Evolutionary conservation across 345 rosid species (phyloP).

Genomic region (Salix udensis): DNA sequence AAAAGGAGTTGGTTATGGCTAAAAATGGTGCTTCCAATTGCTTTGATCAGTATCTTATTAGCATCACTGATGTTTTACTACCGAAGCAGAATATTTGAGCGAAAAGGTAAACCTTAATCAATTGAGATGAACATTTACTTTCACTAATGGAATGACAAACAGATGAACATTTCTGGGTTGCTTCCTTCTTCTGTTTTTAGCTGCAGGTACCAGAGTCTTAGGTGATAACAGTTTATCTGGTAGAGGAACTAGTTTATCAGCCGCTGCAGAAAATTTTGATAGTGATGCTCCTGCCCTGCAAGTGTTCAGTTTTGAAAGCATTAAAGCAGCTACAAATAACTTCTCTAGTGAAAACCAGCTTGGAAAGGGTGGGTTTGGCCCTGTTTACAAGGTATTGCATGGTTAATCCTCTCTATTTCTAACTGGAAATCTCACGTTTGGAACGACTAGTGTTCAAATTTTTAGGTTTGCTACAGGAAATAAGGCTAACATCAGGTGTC

Average conservation of each 20-base stretch:
- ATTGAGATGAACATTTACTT: not conserved
- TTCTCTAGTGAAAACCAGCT: conserved; percentile 36
- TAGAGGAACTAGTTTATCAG: not conserved
- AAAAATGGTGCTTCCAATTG: conserved; percentile 19
- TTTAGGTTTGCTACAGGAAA: too few species aligned
- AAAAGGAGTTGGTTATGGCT: conserved; percentile 19
- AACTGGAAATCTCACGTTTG: too few species aligned
- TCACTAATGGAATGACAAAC: not conserved
- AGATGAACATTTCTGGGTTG: not conserved
- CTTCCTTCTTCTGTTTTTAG: not conserved
- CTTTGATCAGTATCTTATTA: conserved; percentile 15
- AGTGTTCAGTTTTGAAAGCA: conserved; percentile 21
- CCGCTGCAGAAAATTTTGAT: not conserved
- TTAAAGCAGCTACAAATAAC: conserved; percentile 35
- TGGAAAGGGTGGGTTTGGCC: conserved; percentile 48
- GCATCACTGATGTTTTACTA: conserved; percentile 6
- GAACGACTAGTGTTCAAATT: too few species aligned
- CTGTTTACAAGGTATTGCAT: conserved; percentile 36
- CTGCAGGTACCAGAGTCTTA: too few species aligned
- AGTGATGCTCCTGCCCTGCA: conserved; percentile 19
- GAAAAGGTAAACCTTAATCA: conserved; percentile 17
- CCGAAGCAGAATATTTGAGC: conserved; percentile 11
- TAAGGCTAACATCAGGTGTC: too few species aligned
- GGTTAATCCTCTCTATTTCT: too few species aligned
- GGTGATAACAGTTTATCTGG: too few species aligned